Evolutionary conservation across 257 asterid genomes (phyloP), one percentile per base, ranked within the genome.

Genomic region (Solanum bulbocastanum): DNA sequence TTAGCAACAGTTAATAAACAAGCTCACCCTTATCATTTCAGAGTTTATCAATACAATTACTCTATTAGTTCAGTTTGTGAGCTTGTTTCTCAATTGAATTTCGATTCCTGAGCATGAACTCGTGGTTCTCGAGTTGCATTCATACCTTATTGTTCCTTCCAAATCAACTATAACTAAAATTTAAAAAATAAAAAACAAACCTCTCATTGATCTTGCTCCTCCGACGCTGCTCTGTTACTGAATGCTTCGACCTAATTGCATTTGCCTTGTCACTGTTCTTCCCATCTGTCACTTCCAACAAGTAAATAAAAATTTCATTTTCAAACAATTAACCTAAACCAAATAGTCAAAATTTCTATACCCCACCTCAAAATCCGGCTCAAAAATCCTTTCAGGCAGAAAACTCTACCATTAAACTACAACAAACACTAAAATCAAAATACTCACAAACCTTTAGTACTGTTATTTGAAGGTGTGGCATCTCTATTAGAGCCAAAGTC

Each of bases 401-500:
- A 72, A 18, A 33, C 18, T 72, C 25, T 72, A 72, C 16, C 49
- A 74, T 10, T 36, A 36, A 74, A 36, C 35, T 1, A 39, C 58
- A 36, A 66, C 23, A n/a, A 58, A 16, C 32, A 32, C 35, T 2
- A 76, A 37, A 72, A 44, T 49, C 15, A 62, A 72, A 37, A 58
- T 14, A 2, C 23, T n/a, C 35, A 36, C 35, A 83, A 81, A 94
- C 98, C 96, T 94, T 90, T 94, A 86, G 92, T 72, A 84, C 91
- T 94, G 88, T 89, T 94, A 32, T 88, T 86, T 56, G 96, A 93
- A 30, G 94, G 88, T n/a, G 95, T 52, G 62, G 93, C 94, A 74
- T 94, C 94, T 88, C 90, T 95, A 83, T 86, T 93, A 8, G 91
- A 36, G 65, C 93, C 98, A 87, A 91, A 93, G 83, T 96, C 96